Evolutionary conservation across 202 grass and related monocot genomes (phyloP).

Genomic region (Digitaria exilis): DNA sequence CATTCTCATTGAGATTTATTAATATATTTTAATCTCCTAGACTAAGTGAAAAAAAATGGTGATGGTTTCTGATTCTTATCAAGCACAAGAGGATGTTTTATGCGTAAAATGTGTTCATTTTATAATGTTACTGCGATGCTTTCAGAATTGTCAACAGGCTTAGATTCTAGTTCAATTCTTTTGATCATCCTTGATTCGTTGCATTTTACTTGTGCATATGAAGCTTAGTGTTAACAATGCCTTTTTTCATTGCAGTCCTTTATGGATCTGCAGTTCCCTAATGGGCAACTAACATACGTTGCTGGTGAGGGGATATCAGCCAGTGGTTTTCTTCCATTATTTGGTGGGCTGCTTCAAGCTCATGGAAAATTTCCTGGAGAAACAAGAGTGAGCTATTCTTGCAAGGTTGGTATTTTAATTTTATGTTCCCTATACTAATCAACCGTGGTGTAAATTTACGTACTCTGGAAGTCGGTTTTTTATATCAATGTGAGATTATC

Average conservation of each 20-base stretch:
- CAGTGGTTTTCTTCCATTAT: constrained; percentile 80
- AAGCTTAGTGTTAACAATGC: neutral
- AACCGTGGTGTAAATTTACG: neutral
- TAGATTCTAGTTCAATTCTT: neutral
- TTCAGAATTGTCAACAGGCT: neutral
- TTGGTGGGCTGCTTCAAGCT: constrained; percentile 91
- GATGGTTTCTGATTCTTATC: neutral
- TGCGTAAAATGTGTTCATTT: neutral
- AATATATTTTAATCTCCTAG: constrained; percentile 15
- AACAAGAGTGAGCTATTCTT: constrained; percentile 89
- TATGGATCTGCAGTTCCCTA: constrained; percentile 97
- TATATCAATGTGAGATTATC: neutral
- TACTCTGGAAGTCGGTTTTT: neutral
- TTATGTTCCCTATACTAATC: constrained; percentile 21
- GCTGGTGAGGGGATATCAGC: constrained; percentile 88
- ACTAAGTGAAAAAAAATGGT: neutral
- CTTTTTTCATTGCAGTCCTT: constrained; percentile 66
- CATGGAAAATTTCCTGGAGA: constrained; percentile 89
- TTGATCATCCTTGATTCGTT: neutral
- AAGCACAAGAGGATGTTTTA: neutral
- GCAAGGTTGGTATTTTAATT: constrained; percentile 61
- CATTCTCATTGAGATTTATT: neutral
- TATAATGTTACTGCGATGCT: neutral
- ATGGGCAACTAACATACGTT: constrained; percentile 92
- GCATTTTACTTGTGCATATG: neutral